phyloP scores from a whole-genome alignment of 352 stramenopile species.

The Phytophthora tentaculata region DNA sequence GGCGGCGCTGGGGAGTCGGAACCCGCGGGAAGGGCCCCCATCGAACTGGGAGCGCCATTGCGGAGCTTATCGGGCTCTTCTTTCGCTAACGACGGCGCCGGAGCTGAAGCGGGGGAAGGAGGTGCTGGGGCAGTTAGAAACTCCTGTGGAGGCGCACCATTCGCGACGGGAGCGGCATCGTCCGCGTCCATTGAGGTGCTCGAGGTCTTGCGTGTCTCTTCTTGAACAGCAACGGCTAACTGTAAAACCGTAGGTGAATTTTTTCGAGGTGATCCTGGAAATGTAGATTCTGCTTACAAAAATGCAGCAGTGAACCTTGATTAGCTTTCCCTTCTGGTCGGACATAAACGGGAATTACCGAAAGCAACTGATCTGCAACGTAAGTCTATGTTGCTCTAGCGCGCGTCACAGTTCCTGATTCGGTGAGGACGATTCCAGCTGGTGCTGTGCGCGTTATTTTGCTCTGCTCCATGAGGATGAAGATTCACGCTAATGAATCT shows the following conservation, averaged over 20 bases:
- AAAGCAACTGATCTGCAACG: slow-evolving; percentile 9
- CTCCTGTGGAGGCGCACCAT: slow-evolving; percentile 2
- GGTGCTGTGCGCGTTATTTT: slow-evolving; percentile 3
- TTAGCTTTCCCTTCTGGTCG: not conserved
- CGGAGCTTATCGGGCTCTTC: slow-evolving; percentile 9
- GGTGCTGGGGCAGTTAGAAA: not conserved
- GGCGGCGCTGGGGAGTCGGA: slow-evolving; percentile 12
- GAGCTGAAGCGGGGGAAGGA: not conserved
- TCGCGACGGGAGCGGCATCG: slow-evolving; percentile 2
- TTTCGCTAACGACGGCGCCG: not conserved
- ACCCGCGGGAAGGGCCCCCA: slow-evolving; percentile 3
- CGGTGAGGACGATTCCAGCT: slow-evolving; percentile 17
- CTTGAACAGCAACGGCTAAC: not conserved
- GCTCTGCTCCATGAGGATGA: slow-evolving; percentile 11
- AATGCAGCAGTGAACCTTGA: not conserved
- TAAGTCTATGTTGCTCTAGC: slow-evolving; percentile 15
- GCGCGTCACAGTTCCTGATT: slow-evolving; percentile 20
- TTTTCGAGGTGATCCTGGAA: slow-evolving; percentile 17
- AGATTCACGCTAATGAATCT: slow-evolving; percentile 30
- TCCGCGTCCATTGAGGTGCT: slow-evolving; percentile 24
- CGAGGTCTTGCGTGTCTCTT: slow-evolving; percentile 9
- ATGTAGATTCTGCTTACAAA: not conserved
- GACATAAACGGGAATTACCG: not conserved
- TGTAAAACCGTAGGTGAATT: slow-evolving; percentile 10
- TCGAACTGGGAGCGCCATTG: slow-evolving; percentile 12